Conservation (phyloP, 495 filamentous ascomycete genomes). For the Articulospora tetracladia region DNA sequence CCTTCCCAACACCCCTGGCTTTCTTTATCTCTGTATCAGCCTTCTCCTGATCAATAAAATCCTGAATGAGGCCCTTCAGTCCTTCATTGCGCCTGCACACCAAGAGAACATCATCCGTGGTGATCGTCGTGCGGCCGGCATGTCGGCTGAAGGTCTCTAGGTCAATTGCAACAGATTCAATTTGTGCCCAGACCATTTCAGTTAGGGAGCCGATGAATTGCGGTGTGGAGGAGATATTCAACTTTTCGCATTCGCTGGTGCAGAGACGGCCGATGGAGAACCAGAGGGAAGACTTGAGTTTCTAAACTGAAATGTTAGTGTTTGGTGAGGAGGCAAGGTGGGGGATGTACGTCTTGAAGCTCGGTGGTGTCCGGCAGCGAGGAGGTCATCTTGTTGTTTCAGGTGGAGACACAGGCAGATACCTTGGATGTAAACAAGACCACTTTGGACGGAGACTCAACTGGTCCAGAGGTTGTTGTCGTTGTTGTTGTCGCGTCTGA, state of each 20-base stretch:
- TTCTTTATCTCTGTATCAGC: slow-evolving; percentile 28
- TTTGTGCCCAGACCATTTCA: slow-evolving; percentile 87
- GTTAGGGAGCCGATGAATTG: slow-evolving; percentile 93
- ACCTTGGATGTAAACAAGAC: background rate
- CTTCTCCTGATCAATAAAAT: slow-evolving; percentile 59
- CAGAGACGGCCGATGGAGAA: slow-evolving; percentile 84
- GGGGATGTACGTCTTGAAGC: slow-evolving; percentile 4
- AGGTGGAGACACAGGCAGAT: background rate
- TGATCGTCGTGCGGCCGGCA: slow-evolving; percentile 78
- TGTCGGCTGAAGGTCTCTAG: slow-evolving; percentile 83
- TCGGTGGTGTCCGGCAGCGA: slow-evolving; percentile 6
- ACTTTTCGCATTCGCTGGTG: slow-evolving; percentile 74
- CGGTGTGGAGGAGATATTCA: slow-evolving; percentile 82
- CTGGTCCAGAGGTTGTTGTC: background rate
- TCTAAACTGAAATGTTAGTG: slow-evolving; percentile 21
- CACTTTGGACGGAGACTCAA: background rate
- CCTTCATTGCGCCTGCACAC: slow-evolving; percentile 84
- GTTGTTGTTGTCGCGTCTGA: background rate
- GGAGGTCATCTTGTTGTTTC: slow-evolving; percentile 2
- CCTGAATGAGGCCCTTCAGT: slow-evolving; percentile 66
- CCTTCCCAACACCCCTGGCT: slow-evolving; percentile 23
- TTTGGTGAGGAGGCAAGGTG: background rate
- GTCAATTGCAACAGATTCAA: slow-evolving; percentile 73
- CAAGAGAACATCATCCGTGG: slow-evolving; percentile 81
- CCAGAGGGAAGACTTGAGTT: slow-evolving; percentile 93